Conservation (phyloP, 2,329 filamentous ascomycete species). For the Zymoseptoria brevis region DNA sequence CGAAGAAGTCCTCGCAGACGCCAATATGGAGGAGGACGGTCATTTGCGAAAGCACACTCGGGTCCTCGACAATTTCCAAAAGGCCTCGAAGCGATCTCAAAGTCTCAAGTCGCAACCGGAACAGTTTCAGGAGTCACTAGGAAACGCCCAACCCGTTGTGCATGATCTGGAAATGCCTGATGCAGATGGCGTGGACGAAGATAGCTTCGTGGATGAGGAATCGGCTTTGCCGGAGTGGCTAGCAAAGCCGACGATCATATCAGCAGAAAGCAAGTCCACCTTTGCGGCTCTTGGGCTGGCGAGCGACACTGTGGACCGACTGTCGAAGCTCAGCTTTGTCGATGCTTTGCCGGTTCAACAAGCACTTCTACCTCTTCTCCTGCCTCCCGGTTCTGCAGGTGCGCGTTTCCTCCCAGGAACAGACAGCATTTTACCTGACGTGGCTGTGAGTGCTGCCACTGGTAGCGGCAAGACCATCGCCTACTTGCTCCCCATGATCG, state of each 20-base stretch:
- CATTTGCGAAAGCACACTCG: constrained; percentile 26
- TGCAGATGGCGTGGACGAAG: neutral
- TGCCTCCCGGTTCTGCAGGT: constrained; percentile 45
- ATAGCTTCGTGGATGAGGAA: constrained; percentile 48
- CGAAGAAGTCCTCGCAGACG: constrained; percentile 27
- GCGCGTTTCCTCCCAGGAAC: constrained; percentile 20
- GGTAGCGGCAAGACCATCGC: constrained; percentile 93
- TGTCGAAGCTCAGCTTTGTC: constrained; percentile 61
- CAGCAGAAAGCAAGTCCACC: constrained; percentile 49
- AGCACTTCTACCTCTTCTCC: constrained; percentile 68
- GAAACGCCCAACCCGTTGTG: constrained; percentile 19
- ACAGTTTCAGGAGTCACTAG: constrained; percentile 11
- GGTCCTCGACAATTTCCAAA: constrained; percentile 41
- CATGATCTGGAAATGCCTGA: constrained; percentile 54
- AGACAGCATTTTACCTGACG: constrained; percentile 47
- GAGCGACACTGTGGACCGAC: constrained; percentile 49
- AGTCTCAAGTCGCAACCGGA: constrained; percentile 3
- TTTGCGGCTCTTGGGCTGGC: constrained; percentile 61
- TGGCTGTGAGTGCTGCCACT: constrained; percentile 86
- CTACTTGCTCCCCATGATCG: constrained; percentile 79
- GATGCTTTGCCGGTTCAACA: constrained; percentile 74
- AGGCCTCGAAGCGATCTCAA: constrained; percentile 20
- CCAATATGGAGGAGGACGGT: constrained; percentile 24
- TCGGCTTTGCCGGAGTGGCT: constrained; percentile 72
- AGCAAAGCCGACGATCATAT: constrained; percentile 62